Conservation (phyloP, 306 rosid genomes). For the Psophocarpus tetragonolobus region DNA sequence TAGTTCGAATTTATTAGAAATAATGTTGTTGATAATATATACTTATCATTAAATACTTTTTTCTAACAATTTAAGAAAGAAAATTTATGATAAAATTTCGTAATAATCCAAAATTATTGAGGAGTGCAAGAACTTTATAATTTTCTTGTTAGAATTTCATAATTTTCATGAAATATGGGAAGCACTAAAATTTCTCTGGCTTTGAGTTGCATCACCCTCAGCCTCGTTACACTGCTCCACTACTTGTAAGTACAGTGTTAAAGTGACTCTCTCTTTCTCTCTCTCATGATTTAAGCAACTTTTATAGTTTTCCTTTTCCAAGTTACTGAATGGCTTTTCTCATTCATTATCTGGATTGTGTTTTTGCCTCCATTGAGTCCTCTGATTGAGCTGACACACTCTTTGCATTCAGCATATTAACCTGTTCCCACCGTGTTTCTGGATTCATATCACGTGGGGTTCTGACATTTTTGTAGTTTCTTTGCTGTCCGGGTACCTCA, state of each 20-base stretch:
- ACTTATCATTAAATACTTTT: too few relatives aligned
- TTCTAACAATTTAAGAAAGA: too few relatives aligned
- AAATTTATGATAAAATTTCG: too few relatives aligned
- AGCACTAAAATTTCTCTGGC: slow-evolving; percentile 33
- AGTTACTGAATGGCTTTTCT: slow-evolving; percentile 35
- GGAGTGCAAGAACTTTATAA: too few relatives aligned
- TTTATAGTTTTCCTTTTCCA: slow-evolving; percentile 32
- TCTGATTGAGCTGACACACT: slow-evolving; percentile 38
- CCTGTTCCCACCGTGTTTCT: slow-evolving; percentile 36
- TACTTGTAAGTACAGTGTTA: slow-evolving; percentile 41
- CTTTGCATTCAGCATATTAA: slow-evolving; percentile 38
- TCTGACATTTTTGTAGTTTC: slow-evolving; percentile 34
- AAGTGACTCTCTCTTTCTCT: slow-evolving; percentile 18
- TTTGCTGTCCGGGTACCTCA: slow-evolving; percentile 29
- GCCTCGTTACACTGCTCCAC: slow-evolving; percentile 41
- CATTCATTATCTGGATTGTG: slow-evolving; percentile 40
- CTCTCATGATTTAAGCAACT: slow-evolving; percentile 35
- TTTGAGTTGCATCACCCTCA: slow-evolving; percentile 39
- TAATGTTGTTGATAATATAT: too few relatives aligned
- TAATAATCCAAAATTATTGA: too few relatives aligned
- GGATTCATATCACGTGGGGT: slow-evolving; percentile 46
- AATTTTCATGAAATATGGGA: slow-evolving; percentile 70
- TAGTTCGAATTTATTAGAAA: too few relatives aligned
- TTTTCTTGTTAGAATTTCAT: neutral
- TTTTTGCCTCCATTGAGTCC: slow-evolving; percentile 42